Percentiles rank a stretch among this genome's conserved stretches.
Conservation (phyloP, 257 asterid species). For the Petunia axillaris region DNA sequence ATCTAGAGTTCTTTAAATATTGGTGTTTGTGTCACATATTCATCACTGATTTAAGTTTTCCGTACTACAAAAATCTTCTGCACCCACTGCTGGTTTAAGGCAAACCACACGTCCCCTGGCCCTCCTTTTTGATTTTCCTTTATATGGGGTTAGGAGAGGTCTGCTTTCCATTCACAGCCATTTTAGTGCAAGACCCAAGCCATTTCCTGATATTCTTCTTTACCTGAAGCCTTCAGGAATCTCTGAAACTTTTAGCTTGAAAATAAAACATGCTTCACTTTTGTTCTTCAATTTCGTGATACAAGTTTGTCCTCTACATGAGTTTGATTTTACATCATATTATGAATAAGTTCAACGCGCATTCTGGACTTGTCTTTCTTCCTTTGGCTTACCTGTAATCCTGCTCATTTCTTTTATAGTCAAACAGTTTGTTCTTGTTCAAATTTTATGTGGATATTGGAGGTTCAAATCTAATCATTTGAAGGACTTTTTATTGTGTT, state of each 20-base stretch:
- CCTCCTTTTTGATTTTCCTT: background rate
- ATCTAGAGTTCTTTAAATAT: background rate
- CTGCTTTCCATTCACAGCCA: background rate
- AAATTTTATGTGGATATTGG: background rate
- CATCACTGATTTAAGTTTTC: background rate
- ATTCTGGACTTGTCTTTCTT: background rate
- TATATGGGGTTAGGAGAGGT: background rate
- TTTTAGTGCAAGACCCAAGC: background rate
- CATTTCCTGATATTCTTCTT: background rate
- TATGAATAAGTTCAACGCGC: background rate
- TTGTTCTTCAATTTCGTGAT: background rate
- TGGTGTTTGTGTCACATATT: background rate
- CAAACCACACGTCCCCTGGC: background rate
- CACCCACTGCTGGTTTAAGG: background rate
- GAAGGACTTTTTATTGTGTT: constrained; percentile 1
- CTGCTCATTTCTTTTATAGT: background rate
- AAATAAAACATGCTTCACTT: constrained; percentile 6
- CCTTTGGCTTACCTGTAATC: background rate
- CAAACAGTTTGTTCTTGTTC: background rate
- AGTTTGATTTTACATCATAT: background rate
- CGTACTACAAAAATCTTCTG: constrained; percentile 12
- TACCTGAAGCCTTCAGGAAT: constrained; percentile 16
- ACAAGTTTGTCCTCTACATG: background rate
- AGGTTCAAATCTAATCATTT: constrained; percentile 5
- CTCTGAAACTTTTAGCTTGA: background rate